A percentile compares a stretch with the other conserved stretches of the same genome.
Conservation (phyloP, 1,284 basidiomycete species). For the Ustilago loliicola region DNA sequence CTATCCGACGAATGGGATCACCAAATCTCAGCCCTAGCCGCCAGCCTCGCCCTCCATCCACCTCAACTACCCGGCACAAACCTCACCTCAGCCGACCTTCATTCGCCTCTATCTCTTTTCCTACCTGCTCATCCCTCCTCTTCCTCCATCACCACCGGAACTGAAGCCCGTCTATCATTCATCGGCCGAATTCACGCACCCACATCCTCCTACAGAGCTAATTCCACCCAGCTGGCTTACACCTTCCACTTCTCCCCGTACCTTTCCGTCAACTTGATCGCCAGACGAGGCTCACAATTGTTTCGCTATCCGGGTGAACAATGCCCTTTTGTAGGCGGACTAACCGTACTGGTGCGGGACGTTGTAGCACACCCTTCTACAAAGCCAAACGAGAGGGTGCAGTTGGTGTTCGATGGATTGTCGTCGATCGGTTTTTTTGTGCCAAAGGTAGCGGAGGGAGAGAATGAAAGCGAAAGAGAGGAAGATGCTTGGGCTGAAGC, state of each 20-base stretch:
- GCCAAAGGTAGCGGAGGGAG: neutral
- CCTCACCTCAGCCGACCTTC: neutral
- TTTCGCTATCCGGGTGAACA: neutral
- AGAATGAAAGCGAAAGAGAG: neutral
- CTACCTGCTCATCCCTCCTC: neutral
- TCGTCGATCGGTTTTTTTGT: neutral
- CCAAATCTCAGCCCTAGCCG: neutral
- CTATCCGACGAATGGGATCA: neutral
- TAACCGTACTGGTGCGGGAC: neutral
- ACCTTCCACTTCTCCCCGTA: neutral
- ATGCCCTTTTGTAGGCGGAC: neutral
- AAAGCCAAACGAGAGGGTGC: neutral
- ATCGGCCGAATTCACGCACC: neutral
- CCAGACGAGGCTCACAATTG: neutral
- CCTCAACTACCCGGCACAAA: neutral
- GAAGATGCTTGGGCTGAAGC: conserved; percentile 5
- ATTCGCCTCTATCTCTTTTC: neutral
- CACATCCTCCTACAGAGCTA: neutral
- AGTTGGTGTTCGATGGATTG: conserved; percentile 1
- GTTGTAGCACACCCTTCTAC: neutral
- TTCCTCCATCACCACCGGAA: neutral
- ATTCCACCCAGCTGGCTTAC: neutral
- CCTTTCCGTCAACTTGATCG: neutral
- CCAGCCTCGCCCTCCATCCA: neutral
- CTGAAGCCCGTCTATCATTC: neutral